These are phyloP conservation scores for Picochlorum costavermella DNA, from an alignment of 139 green algal genomes.

Conservation along the genomic window DNA sequence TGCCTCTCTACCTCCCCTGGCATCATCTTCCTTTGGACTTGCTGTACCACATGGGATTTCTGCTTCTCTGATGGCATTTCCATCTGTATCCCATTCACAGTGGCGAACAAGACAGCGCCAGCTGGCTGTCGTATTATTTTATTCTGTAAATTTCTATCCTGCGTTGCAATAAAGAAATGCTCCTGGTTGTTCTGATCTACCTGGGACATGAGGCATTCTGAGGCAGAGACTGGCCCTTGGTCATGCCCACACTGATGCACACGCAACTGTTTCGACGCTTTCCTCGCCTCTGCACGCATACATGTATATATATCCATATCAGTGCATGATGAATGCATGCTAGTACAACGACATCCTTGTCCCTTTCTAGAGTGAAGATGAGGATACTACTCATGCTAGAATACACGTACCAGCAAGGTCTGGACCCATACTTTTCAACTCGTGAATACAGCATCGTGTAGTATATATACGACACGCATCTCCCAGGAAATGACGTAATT, in stretches of 20 bases:
- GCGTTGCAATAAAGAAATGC: constrained; percentile 48
- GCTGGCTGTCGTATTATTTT: constrained; percentile 21
- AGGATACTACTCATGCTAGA: background rate
- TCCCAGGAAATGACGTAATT: too few species aligned
- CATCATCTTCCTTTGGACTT: background rate
- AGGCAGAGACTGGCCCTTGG: constrained; percentile 19
- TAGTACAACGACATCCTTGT: too few species aligned
- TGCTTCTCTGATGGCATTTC: constrained; percentile 30
- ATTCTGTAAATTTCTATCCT: constrained; percentile 33
- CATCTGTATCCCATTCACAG: constrained; percentile 40
- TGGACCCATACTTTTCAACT: too few species aligned
- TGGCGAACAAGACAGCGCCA: constrained; percentile 33
- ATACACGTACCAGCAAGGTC: too few species aligned
- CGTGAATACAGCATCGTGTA: too few species aligned
- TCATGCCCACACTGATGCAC: constrained; percentile 60
- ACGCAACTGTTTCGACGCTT: constrained; percentile 12
- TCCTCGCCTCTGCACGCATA: background rate
- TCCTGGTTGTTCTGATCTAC: constrained; percentile 34
- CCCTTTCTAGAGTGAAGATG: background rate
- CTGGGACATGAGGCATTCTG: constrained; percentile 40
- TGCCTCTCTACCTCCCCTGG: constrained; percentile 1
- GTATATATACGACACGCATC: too few species aligned
- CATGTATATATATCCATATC: too few species aligned
- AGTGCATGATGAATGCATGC: too few species aligned
- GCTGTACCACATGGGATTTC: constrained; percentile 14